Conservation (phyloP, 2,329 filamentous ascomycete species). For the Epichloe elymi region DNA sequence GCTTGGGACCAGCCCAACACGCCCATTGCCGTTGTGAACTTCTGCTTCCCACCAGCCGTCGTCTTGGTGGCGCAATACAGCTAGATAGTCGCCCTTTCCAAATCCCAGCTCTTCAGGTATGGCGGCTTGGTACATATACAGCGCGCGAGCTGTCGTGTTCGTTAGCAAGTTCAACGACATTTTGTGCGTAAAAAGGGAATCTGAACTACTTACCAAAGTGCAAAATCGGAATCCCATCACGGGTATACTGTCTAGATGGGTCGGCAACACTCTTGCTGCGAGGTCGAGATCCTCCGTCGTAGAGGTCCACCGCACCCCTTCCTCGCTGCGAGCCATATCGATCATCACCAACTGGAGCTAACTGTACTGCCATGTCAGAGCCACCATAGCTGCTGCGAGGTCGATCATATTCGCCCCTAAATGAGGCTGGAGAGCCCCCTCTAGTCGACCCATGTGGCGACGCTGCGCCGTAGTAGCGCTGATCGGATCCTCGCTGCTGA, state of each 20-base stretch:
- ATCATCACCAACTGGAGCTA: slow-evolving; percentile 44
- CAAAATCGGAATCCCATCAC: slow-evolving; percentile 75
- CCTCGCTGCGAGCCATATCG: slow-evolving; percentile 45
- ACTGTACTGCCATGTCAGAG: slow-evolving; percentile 54
- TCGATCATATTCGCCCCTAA: slow-evolving; percentile 30
- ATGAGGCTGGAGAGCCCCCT: slow-evolving; percentile 35
- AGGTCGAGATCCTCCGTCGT: slow-evolving; percentile 39
- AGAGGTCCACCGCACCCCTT: slow-evolving; percentile 41
- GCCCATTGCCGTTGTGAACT: slow-evolving; percentile 55
- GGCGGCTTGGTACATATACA: slow-evolving; percentile 88
- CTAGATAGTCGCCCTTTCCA: slow-evolving; percentile 79
- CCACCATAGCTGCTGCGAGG: slow-evolving; percentile 37
- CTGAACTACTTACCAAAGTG: slow-evolving; percentile 68
- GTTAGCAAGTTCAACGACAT: background rate
- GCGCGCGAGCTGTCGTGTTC: slow-evolving; percentile 58
- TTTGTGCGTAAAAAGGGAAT: slow-evolving; percentile 12
- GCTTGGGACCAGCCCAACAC: slow-evolving; percentile 50
- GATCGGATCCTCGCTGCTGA: slow-evolving; percentile 33
- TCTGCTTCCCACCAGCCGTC: slow-evolving; percentile 99
- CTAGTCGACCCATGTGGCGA: slow-evolving; percentile 36
- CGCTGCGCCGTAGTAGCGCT: slow-evolving; percentile 37
- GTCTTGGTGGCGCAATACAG: slow-evolving; percentile 81
- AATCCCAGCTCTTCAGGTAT: slow-evolving; percentile 94
- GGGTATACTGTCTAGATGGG: slow-evolving; percentile 65
- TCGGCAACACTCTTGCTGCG: slow-evolving; percentile 82